phyloP scores from a whole-genome alignment of 78 protist genomes.

The Pigoraptor vietnamica region DNA sequence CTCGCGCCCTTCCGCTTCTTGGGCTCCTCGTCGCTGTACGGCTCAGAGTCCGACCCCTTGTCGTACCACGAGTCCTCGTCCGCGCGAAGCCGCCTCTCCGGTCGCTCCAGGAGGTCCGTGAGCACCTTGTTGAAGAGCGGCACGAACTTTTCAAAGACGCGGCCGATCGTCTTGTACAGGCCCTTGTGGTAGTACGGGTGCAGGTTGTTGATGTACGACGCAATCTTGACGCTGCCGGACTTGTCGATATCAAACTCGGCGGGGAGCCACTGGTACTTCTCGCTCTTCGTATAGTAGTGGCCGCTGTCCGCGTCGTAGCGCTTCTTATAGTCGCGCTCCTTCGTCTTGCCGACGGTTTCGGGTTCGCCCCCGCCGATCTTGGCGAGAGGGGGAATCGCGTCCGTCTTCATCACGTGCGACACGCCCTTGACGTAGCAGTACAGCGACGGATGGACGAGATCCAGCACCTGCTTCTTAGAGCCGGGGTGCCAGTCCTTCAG shows the following conservation, averaged over 20 bases:
- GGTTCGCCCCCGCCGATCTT: neutral
- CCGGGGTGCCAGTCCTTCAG: conserved; percentile 5
- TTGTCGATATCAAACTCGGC: conserved; percentile 16
- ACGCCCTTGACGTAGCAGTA: conserved; percentile 7
- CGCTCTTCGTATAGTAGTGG: neutral
- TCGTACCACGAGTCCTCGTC: neutral
- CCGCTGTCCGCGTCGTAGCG: neutral
- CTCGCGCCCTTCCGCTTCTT: neutral
- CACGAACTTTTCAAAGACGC: conserved; percentile 25
- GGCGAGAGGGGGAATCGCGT: neutral
- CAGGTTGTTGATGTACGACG: conserved; percentile 46
- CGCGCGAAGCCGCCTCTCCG: neutral
- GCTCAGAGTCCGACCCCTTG: neutral
- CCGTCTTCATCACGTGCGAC: neutral
- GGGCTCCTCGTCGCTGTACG: neutral
- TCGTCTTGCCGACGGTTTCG: neutral
- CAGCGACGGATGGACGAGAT: conserved; percentile 34
- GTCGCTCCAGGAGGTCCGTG: neutral
- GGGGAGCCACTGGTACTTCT: conserved; percentile 49
- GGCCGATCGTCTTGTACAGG: conserved; percentile 23
- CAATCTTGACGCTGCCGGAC: conserved; percentile 39
- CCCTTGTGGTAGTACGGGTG: conserved; percentile 32
- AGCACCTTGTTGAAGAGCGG: conserved; percentile 35
- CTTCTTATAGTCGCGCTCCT: neutral
- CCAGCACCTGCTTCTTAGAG: conserved; percentile 14